These are phyloP conservation scores for Mortierella sp. DNA, from an alignment of 371 early-diverging fungal genomes.

Conservation along the genomic window DNA sequence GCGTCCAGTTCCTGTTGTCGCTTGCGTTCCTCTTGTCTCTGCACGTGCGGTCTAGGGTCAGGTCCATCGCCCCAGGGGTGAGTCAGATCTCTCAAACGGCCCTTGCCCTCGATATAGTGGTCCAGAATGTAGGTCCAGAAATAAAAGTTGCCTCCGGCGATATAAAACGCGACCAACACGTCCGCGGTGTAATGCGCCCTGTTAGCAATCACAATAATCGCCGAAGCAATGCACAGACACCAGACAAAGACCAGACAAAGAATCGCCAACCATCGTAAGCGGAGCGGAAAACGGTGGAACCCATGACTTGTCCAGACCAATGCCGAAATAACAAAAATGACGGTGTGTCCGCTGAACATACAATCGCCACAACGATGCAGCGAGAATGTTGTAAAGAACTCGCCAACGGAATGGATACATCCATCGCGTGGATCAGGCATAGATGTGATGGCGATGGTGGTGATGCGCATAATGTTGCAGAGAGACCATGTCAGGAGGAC, in stretches of 20 bases:
- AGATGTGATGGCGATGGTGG: conserved; percentile 72
- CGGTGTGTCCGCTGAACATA: conserved; percentile 73
- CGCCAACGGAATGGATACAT: conserved; percentile 64
- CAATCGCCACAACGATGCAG: conserved; percentile 73
- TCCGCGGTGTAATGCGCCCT: conserved; percentile 74
- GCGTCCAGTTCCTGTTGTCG: conserved; percentile 9
- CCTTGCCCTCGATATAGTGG: conserved; percentile 40
- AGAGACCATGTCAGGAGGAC: conserved; percentile 64
- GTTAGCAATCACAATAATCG: conserved; percentile 69
- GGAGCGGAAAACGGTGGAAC: conserved; percentile 44
- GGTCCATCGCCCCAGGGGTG: conserved; percentile 47
- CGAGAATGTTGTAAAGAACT: conserved; percentile 64
- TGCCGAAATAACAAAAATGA: conserved; percentile 68
- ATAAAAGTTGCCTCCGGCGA: conserved; percentile 66
- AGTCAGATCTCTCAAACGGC: conserved; percentile 35
- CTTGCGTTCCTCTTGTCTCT: conserved; percentile 18
- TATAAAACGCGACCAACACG: conserved; percentile 69
- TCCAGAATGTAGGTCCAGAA: conserved; percentile 48
- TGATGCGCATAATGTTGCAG: conserved; percentile 68
- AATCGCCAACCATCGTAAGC: conserved; percentile 52
- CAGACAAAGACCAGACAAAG: conserved; percentile 50
- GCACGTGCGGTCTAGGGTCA: conserved; percentile 36
- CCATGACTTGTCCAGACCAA: conserved; percentile 68
- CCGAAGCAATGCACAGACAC: conserved; percentile 64
- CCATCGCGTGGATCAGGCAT: conserved; percentile 69